A percentile compares a stretch with the other conserved stretches of the same genome.
Conservation (phyloP, 1,139 yeast genomes). For the Trichomonascaceae sp. region DNA sequence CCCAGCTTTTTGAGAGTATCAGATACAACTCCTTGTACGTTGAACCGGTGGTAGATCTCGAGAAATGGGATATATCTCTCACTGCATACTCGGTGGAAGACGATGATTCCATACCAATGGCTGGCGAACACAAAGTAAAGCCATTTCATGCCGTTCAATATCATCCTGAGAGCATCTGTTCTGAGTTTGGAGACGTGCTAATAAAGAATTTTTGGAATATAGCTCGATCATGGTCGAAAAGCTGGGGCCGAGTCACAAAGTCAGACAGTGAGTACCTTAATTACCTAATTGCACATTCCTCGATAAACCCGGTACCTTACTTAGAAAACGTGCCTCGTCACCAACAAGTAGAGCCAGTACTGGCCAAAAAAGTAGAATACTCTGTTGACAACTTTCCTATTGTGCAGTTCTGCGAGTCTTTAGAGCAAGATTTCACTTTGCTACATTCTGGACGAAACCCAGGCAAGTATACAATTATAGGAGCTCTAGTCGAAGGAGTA, state of each 20-base stretch:
- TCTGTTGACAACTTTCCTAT: constrained; percentile 3
- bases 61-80: constrained; percentile 3
- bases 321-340: background rate
- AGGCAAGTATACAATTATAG: constrained; percentile 85
- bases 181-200: constrained; percentile 55
- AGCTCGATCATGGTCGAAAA: constrained; percentile 35
- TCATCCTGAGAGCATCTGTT: constrained; percentile 94
- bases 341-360: background rate
- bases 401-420: constrained; percentile 11
- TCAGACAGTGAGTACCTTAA: constrained; percentile 12
- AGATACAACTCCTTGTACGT: constrained; percentile 66
- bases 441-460: constrained; percentile 73
- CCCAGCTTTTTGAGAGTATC: constrained; percentile 54
- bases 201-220: constrained; percentile 56
- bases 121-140: constrained; percentile 50
- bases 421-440: constrained; percentile 42
- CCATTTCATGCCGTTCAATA: constrained; percentile 95
- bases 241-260: constrained; percentile 7
- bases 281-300: constrained; percentile 14
- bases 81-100: constrained; percentile 39
- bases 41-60: constrained; percentile 12
- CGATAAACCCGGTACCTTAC: constrained; percentile 23
- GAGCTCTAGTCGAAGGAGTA: constrained; percentile 49
- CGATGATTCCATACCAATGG: constrained; percentile 51
- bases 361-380: background rate